Percentiles rank a stretch among this genome's conserved stretches.
Conservation (phyloP, 108 stramenopile genomes). For the Skeletonema grethae region DNA sequence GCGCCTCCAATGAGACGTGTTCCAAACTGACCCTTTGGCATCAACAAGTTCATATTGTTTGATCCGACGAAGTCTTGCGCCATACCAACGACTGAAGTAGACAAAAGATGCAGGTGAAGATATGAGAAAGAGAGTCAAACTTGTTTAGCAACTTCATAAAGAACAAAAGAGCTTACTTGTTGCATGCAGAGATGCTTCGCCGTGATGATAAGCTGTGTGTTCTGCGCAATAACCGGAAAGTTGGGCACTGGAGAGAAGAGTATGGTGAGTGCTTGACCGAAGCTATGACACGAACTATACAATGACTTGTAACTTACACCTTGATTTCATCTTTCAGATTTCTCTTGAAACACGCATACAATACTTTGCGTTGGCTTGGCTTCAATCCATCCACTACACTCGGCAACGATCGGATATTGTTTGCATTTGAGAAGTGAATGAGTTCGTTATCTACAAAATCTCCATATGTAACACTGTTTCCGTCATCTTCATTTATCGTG, state of each 20-base stretch:
- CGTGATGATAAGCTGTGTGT: slow-evolving; percentile 96
- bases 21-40: slow-evolving; percentile 92
- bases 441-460: slow-evolving; percentile 93
- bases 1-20: slow-evolving; percentile 87
- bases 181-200: slow-evolving; percentile 89
- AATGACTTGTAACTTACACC: slow-evolving; percentile 39
- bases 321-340: slow-evolving; percentile 89
- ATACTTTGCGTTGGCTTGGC: slow-evolving; percentile 92
- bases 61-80: slow-evolving; percentile 95
- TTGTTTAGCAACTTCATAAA: not conserved
- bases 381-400: slow-evolving; percentile 91
- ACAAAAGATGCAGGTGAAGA: slow-evolving; percentile 1
- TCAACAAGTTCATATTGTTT: slow-evolving; percentile 89
- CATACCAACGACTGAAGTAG: slow-evolving; percentile 79
- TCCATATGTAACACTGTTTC: slow-evolving; percentile 59
- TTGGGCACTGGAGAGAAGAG: slow-evolving; percentile 53
- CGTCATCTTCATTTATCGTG: slow-evolving; percentile 31
- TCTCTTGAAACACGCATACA: slow-evolving; percentile 90
- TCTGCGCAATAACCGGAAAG: slow-evolving; percentile 91
- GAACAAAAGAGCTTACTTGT: slow-evolving; percentile 66
- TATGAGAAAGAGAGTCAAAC: not conserved
- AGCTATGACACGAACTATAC: not conserved
- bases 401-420: slow-evolving; percentile 85
- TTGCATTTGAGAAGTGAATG: slow-evolving; percentile 91
- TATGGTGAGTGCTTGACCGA: not conserved